Evolutionary conservation across 2,329 filamentous ascomycete species (phyloP), one percentile per base, ranked within the genome.

Genomic region (Verticillium zaregamsianum): DNA sequence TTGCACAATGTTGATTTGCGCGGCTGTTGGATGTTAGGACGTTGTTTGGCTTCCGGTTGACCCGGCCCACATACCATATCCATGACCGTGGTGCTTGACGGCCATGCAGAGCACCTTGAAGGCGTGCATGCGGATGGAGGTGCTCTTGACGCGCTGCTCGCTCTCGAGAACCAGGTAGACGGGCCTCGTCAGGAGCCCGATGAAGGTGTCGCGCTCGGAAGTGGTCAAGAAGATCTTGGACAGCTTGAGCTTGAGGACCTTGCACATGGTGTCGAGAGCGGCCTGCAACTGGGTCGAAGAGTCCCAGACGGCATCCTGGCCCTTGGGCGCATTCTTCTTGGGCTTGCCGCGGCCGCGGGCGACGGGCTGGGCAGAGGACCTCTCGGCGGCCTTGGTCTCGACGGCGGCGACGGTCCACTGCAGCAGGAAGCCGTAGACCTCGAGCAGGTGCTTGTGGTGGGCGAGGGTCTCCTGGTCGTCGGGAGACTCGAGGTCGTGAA

Each of bases 21-120:
- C 95, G 59, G 91, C 92, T 96, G 69, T 9, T 28, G 6, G 28
- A 56, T n/a, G 65, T 80, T 61, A 77, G 72, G 65, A 62, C 23
- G 8, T 9, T 20, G 45, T 52, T 2, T 25, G 8, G 8, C 9
- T 66, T 64, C 68, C 69, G 25, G 66, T 62, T 20, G 57, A 25
- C 25, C 1, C 20, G 31, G 6, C 12, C 14, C 25, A 25, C 82
- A 66, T 82, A 94, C 92, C 93, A 73, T 97, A 97, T 67, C 90
- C 95, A 75, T 99, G 95, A 2, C 95, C 95, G 73, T 99, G 95
- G 72, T 98, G 93, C 79, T 99, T 99, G 63, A 99, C 88, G 39
- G 96, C 93, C 68, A 98, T 92, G 72, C 95, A 99, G 8, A 99
- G 80, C 23, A 98, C 93, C 75, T 97, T 97, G 82, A 97, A 99